phyloP scores from a whole-genome alignment of 257 asterid genomes.

The Striga asiatica region DNA sequence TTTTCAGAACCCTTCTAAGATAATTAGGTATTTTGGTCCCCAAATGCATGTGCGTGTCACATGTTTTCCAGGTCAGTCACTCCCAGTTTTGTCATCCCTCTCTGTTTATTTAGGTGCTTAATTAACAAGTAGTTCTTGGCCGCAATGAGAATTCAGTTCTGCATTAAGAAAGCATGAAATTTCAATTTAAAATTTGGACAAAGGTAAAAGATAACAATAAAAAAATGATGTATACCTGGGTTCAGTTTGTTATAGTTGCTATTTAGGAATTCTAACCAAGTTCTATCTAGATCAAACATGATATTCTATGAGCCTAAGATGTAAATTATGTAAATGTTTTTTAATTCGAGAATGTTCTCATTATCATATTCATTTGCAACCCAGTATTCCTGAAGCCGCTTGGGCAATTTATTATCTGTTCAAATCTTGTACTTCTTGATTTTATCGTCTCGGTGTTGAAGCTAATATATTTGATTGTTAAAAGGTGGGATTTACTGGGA shows the following conservation, averaged over 20 bases:
- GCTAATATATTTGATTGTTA: slow-evolving; percentile 23
- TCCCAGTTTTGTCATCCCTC: too few species aligned
- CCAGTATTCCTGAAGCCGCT: slow-evolving; percentile 1
- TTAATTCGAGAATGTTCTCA: background rate
- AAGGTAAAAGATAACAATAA: too few species aligned
- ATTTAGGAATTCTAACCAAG: background rate
- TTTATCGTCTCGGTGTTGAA: slow-evolving; percentile 6
- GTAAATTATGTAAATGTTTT: background rate
- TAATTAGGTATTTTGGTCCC: background rate
- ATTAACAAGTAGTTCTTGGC: too few species aligned
- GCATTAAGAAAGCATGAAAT: too few species aligned
- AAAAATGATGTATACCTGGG: too few species aligned
- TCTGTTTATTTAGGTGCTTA: background rate
- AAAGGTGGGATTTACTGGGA: slow-evolving; percentile 83
- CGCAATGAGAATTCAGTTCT: background rate
- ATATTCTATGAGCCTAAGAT: background rate
- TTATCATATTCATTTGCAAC: background rate
- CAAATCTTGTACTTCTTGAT: background rate
- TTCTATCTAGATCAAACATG: background rate
- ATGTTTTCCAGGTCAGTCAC: too few species aligned
- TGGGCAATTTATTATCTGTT: slow-evolving; percentile 9
- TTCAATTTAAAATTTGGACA: too few species aligned
- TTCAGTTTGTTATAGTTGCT: too few species aligned
- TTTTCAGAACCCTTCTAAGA: background rate
- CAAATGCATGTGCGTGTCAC: too few species aligned